Base-by-base conservation (phyloP, 2,329 filamentous ascomycete species). In the Phialemonium atrogriseum region DNA sequence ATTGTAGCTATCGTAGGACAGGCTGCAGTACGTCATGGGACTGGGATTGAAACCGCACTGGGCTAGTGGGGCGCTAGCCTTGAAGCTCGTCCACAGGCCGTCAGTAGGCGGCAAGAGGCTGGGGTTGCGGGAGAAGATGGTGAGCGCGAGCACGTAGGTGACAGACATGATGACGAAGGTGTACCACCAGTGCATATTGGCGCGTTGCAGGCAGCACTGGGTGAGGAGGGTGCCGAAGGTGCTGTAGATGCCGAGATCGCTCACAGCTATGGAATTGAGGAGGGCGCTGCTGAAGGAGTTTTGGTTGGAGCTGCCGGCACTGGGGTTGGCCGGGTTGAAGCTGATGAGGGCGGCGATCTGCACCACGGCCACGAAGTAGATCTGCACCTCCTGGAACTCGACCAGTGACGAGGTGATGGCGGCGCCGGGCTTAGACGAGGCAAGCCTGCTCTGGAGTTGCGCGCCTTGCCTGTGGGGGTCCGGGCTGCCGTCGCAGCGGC, bases 321-420 rank as follows among this genome's bases (percentile, higher is more conserved):
- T 19, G 6, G 34, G 26, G 24, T 39, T 36, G 13, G 34, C 37
- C 22, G 39, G 26, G 7, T 33, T 30, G 25, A 39, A 41, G 22
- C 36, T 39, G 19, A 40, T 28, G 9, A 49, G 30, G 2, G 44
- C 46, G 10, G 45, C 44, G 15, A 46, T 21, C 24, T 50, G 43
- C 14, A 48, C 38, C 6, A 45, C 40, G 5, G 34, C 32, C 5
- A 45, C 36, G 31, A 50, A 45, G 25, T 42, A 49, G 8, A 37
- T 35, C 27, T 49, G 45, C 0, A 45, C 35, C 24, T 50, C 47
- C 20, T 50, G 47, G 27, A 47, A 46, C 38, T 47, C 45, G 29
- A 44, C 37, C 13, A 47, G 30, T 1, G 42, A 38, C 2, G 36
- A 37, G 5, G 36, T 41, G 13, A 43, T 24, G 10, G 44, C 42